A percentile compares a stretch with the other conserved stretches of the same genome.
phyloP scores from a whole-genome alignment of 2,329 filamentous ascomycete genomes.

The Hypoxylon sp. region DNA sequence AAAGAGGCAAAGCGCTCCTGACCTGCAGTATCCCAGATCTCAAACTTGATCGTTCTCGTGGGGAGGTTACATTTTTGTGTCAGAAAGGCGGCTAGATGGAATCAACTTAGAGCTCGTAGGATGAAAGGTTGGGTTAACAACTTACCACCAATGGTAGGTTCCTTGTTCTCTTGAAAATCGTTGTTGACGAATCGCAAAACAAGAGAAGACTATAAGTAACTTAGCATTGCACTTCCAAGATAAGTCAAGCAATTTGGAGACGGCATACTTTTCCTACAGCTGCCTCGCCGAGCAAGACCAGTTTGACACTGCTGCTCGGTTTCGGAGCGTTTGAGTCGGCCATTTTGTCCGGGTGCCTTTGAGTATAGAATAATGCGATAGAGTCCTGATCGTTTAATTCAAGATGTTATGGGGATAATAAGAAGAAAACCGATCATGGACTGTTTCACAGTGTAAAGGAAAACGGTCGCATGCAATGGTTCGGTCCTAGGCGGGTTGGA shows the following conservation, averaged over 20 bases:
- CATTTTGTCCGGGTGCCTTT: slow-evolving; percentile 64
- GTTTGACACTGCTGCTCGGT: slow-evolving; percentile 99
- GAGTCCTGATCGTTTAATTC: slow-evolving; percentile 6
- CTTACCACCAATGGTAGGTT: slow-evolving; percentile 97
- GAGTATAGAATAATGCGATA: slow-evolving; percentile 12
- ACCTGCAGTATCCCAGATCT: slow-evolving; percentile 98
- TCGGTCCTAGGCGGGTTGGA: slow-evolving; percentile 26
- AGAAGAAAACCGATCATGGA: slow-evolving; percentile 12
- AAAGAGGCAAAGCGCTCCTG: slow-evolving; percentile 97
- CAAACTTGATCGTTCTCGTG: slow-evolving; percentile 90
- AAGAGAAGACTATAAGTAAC: slow-evolving; percentile 83
- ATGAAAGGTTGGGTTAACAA: slow-evolving; percentile 39
- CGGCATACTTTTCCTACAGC: slow-evolving; percentile 91
- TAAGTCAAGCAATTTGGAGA: neutral
- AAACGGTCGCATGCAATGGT: slow-evolving; percentile 33
- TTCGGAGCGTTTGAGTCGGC: slow-evolving; percentile 84
- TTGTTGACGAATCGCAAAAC: slow-evolving; percentile 99
- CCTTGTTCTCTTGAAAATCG: slow-evolving; percentile 99
- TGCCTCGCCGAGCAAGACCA: slow-evolving; percentile 96
- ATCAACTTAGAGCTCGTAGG: slow-evolving; percentile 29
- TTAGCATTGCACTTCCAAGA: slow-evolving; percentile 42
- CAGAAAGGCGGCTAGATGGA: slow-evolving; percentile 84
- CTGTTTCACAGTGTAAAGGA: slow-evolving; percentile 6
- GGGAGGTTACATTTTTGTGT: slow-evolving; percentile 99
- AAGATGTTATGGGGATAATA: slow-evolving; percentile 13